Evolutionary conservation across 345 rosid genomes (phyloP).

Genomic region (Bruguiera parviflora): DNA sequence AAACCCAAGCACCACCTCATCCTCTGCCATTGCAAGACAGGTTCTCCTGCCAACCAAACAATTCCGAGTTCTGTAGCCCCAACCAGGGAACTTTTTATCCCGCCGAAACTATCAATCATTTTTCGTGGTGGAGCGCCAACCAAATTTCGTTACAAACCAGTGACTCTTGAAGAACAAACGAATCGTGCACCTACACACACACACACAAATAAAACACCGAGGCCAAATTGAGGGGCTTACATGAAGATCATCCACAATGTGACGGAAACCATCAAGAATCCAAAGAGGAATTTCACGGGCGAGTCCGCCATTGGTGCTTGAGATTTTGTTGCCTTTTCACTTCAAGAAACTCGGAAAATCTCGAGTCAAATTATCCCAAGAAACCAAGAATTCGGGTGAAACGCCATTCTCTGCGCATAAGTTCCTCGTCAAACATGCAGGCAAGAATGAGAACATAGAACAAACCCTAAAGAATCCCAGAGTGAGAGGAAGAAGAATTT

Average conservation of each 20-base stretch:
- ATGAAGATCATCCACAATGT: slow-evolving; percentile 81
- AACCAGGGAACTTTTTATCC: too few relatives aligned
- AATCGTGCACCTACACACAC: not conserved
- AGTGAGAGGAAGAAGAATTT: not conserved
- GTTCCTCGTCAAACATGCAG: slow-evolving; percentile 25
- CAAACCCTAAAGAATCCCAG: slow-evolving; percentile 15
- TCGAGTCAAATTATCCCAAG: slow-evolving; percentile 25
- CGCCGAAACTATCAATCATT: too few relatives aligned
- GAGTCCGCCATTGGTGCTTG: slow-evolving; percentile 66
- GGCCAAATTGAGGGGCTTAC: slow-evolving; percentile 42
- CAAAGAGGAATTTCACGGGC: slow-evolving; percentile 87
- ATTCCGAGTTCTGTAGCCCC: too few relatives aligned
- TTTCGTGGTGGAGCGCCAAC: not conserved
- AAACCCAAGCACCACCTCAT: not conserved
- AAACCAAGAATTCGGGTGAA: slow-evolving; percentile 16
- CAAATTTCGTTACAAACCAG: not conserved
- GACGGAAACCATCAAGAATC: slow-evolving; percentile 71
- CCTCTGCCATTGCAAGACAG: not conserved
- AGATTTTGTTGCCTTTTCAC: not conserved
- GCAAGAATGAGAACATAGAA: not conserved
- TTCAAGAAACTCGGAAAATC: slow-evolving; percentile 11
- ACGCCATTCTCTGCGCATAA: slow-evolving; percentile 29
- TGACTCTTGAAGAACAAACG: not conserved
- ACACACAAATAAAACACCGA: not conserved
- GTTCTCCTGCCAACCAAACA: not conserved